Percentiles rank a stretch among this genome's conserved stretches.
Evolutionary conservation across 176 grass and related monocot genomes (phyloP).

Genomic region (sorghum (Sorghum bicolor)): Sorghum_bicolor_NCBIv3 NC_012873.2:41627001-41627500

Average conservation of each 20-base stretch:
- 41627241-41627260: neutral
- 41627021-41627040: neutral
- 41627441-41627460: conserved; percentile 88
- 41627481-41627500: conserved; percentile 10
- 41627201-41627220: conserved; percentile 97
- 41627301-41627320: conserved; percentile 79
- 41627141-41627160: conserved; percentile 76
- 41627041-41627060: neutral
- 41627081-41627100: conserved; percentile 6
- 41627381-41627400: conserved; percentile 79
- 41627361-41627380: conserved; percentile 88
- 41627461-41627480: conserved; percentile 80
- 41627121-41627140: conserved; percentile 80
- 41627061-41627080: neutral
- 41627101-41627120: conserved; percentile 39
- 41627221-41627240: conserved; percentile 43
- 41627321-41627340: conserved; percentile 92
- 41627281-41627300: conserved; percentile 6
- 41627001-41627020: neutral
- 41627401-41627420: conserved; percentile 85
- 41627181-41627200: conserved; percentile 95
- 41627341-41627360: conserved; percentile 97
- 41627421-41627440: conserved; percentile 74
- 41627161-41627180: conserved; percentile 80
- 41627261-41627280: conserved; percentile 23